Evolutionary conservation across 257 asterid genomes (phyloP).

Genomic region (Linaria vulgaris): DNA sequence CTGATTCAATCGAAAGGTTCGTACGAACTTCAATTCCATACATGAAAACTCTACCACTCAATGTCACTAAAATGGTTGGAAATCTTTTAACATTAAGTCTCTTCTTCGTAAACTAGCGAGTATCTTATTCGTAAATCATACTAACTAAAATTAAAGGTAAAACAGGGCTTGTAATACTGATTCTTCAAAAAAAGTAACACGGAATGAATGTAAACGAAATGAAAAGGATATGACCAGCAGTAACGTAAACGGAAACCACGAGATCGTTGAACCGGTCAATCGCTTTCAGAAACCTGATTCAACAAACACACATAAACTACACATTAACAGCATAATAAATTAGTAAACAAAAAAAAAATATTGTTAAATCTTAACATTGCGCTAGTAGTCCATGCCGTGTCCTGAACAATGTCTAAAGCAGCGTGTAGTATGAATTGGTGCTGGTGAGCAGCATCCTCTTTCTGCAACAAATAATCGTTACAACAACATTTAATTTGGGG

Average conservation of each 20-base stretch:
- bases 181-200: background rate
- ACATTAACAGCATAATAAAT: background rate
- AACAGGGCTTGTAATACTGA: background rate
- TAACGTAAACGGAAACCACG: slow-evolving; percentile 92
- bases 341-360: too few species aligned
- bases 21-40: slow-evolving; percentile 8
- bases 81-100: too few species aligned
- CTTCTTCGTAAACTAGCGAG: slow-evolving; percentile 3
- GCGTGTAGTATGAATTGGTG: slow-evolving; percentile 97
- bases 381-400: slow-evolving; percentile 94
- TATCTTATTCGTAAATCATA: slow-evolving; percentile 3
- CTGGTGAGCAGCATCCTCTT: slow-evolving; percentile 95
- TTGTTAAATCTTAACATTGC: slow-evolving; percentile 95
- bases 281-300: slow-evolving; percentile 74
- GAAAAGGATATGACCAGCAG: slow-evolving; percentile 99
- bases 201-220: slow-evolving; percentile 12
- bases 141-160: background rate
- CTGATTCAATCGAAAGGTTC: background rate
- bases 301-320: slow-evolving; percentile 5
- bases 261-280: slow-evolving; percentile 87
- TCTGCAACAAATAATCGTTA: slow-evolving; percentile 40
- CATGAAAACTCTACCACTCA: background rate
- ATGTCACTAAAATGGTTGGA: background rate
- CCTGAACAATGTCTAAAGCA: slow-evolving; percentile 91
- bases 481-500: background rate